Conservation (phyloP, 1,284 basidiomycete species). For the Rhodotorula sp. region DNA sequence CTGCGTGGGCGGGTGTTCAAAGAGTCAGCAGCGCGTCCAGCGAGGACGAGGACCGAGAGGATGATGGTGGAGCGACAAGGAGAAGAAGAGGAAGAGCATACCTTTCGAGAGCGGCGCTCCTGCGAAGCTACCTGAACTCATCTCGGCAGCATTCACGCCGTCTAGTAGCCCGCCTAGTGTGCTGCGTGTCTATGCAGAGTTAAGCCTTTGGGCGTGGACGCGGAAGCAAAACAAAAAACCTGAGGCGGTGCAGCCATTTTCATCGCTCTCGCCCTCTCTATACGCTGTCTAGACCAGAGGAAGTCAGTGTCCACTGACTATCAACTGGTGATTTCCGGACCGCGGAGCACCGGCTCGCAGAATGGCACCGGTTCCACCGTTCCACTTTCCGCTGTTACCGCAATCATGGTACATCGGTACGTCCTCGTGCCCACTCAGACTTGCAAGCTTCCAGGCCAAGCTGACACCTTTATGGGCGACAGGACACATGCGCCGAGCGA, state of each 20-base stretch:
- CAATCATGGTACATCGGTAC: constrained; percentile 40
- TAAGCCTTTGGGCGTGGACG: too few species aligned
- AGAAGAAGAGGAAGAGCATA: constrained; percentile 41
- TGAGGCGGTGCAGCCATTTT: too few species aligned
- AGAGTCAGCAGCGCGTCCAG: not conserved
- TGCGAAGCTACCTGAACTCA: constrained; percentile 38
- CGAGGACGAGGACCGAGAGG: not conserved
- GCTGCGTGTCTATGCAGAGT: too few species aligned
- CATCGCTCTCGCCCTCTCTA: too few species aligned
- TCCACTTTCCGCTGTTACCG: constrained; percentile 38
- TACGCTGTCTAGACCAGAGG: too few species aligned
- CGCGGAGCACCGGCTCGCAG: not conserved
- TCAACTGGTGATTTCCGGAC: too few species aligned
- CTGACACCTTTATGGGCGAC: constrained; percentile 51
- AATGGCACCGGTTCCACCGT: constrained; percentile 24
- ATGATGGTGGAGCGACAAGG: constrained; percentile 7
- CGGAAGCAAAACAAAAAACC: too few species aligned
- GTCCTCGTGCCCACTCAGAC: not conserved
- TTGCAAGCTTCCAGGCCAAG: not conserved
- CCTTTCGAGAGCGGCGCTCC: constrained; percentile 77
- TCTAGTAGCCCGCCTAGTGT: not conserved
- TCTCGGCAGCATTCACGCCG: constrained; percentile 1
- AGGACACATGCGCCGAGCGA: constrained; percentile 92
- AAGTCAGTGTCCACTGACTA: too few species aligned
- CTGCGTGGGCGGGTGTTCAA: constrained; percentile 52